These are phyloP conservation scores for Solanum hybrid DNA, from an alignment of 305 asterid species.

Conservation along the genomic window DNA sequence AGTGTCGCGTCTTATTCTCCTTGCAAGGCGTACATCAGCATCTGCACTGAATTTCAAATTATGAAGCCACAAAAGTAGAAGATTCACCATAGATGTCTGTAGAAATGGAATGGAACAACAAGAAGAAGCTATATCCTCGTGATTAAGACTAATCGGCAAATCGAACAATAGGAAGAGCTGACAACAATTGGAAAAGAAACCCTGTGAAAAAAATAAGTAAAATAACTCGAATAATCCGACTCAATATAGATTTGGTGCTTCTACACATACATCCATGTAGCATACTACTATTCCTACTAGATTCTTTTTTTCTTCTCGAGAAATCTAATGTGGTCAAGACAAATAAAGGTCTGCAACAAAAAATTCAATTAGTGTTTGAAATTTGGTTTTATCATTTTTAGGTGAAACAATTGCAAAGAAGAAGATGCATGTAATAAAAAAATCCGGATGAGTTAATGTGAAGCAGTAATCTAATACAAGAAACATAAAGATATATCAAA, in stretches of 20 bases:
- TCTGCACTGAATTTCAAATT: constrained; percentile 51
- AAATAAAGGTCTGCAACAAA: background rate
- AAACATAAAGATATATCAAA: background rate
- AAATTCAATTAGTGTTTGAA: background rate
- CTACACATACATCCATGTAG: background rate
- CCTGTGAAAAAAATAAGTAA: background rate
- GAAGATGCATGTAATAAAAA: background rate
- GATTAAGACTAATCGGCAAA: background rate
- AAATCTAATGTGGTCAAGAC: background rate
- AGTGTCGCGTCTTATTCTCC: constrained; percentile 96
- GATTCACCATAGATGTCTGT: background rate
- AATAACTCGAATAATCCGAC: background rate
- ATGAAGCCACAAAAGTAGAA: constrained; percentile 14
- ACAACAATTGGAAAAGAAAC: background rate
- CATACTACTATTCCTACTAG: background rate
- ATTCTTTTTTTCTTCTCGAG: background rate
- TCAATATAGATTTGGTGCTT: background rate
- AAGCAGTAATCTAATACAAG: background rate
- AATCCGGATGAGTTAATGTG: background rate
- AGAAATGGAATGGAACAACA: background rate
- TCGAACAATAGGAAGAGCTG: background rate
- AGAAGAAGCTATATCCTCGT: background rate
- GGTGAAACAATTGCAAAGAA: background rate
- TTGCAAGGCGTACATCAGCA: constrained; percentile 95
- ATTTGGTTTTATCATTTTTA: background rate